These are phyloP conservation scores for Asterochloris sp. DNA, from an alignment of 139 green algal genomes.

Conservation along the genomic window DNA sequence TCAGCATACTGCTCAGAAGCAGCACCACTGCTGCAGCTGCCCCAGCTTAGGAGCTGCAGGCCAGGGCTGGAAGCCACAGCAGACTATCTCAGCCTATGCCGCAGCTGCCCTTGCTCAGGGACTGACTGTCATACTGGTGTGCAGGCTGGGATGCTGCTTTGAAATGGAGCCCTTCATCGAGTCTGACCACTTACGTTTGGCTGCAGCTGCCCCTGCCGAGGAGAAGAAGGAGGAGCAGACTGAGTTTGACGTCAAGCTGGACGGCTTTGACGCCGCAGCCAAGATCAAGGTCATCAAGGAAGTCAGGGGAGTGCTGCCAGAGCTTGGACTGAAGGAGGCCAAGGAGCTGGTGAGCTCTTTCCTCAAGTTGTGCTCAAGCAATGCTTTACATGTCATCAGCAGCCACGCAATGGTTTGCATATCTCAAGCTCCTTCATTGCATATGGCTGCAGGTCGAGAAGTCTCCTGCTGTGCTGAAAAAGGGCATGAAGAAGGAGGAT, in stretches of 20 bases:
- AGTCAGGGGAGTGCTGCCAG: slow-evolving; percentile 78
- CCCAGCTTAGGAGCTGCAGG: too few species aligned
- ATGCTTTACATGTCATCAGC: not conserved
- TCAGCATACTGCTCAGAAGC: not conserved
- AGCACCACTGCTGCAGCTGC: too few species aligned
- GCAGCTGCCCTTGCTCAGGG: not conserved
- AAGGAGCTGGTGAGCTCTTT: slow-evolving; percentile 87
- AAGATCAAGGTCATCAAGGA: slow-evolving; percentile 99
- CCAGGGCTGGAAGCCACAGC: too few species aligned
- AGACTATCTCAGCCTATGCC: not conserved
- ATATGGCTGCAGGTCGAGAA: slow-evolving; percentile 81
- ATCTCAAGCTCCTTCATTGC: not conserved
- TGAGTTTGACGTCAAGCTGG: slow-evolving; percentile 93
- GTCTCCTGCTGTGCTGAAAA: slow-evolving; percentile 85
- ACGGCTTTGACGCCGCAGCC: slow-evolving; percentile 80
- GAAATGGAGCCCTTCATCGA: not conserved
- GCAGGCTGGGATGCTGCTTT: not conserved
- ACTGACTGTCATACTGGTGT: not conserved
- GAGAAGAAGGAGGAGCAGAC: slow-evolving; percentile 84
- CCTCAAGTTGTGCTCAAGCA: not conserved
- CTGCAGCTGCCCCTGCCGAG: slow-evolving; percentile 18
- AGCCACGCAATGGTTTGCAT: not conserved
- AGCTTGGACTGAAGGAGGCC: slow-evolving; percentile 95
- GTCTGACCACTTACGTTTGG: not conserved
- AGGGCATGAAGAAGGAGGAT: slow-evolving; percentile 89